These are phyloP conservation scores for Begonia peltatifolia DNA, from an alignment of 306 rosid species.

Conservation along the genomic window DNA sequence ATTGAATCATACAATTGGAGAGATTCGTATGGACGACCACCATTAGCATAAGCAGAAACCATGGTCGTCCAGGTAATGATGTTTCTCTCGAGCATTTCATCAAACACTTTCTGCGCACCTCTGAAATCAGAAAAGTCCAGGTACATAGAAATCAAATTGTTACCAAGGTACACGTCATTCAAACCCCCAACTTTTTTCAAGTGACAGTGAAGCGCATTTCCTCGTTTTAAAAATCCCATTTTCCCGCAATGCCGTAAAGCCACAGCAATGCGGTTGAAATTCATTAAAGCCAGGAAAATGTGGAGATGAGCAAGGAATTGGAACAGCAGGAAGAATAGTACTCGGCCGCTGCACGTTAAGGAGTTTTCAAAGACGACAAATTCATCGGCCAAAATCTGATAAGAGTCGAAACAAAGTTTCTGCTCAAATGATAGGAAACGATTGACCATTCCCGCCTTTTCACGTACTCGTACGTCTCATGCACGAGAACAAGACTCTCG, in stretches of 20 bases:
- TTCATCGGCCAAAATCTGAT: no score
- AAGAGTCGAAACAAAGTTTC: no score
- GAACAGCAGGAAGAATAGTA: background rate
- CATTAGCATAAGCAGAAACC: conserved; percentile 47
- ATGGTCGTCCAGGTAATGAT: conserved; percentile 64
- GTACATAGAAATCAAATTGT: conserved; percentile 47
- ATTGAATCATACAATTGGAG: conserved; percentile 30
- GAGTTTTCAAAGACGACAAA: no score
- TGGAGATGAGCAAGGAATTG: no score
- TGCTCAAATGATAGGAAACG: no score
- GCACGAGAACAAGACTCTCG: no score
- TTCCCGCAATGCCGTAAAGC: conserved; percentile 46
- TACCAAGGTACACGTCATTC: conserved; percentile 36
- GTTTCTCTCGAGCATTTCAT: conserved; percentile 52
- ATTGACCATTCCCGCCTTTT: no score
- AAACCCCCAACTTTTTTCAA: conserved; percentile 35
- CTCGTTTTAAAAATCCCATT: conserved; percentile 28
- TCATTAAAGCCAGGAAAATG: conserved; percentile 13
- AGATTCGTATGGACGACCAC: conserved; percentile 47
- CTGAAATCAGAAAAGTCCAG: conserved; percentile 13
- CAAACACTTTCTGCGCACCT: conserved; percentile 50
- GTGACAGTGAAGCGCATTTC: conserved; percentile 47
- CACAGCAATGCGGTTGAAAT: conserved; percentile 27
- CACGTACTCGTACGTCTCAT: no score
- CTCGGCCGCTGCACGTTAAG: background rate